phyloP scores from a whole-genome alignment of 1,139 yeast species.

The Zygotorulaspora mrakii region DNA sequence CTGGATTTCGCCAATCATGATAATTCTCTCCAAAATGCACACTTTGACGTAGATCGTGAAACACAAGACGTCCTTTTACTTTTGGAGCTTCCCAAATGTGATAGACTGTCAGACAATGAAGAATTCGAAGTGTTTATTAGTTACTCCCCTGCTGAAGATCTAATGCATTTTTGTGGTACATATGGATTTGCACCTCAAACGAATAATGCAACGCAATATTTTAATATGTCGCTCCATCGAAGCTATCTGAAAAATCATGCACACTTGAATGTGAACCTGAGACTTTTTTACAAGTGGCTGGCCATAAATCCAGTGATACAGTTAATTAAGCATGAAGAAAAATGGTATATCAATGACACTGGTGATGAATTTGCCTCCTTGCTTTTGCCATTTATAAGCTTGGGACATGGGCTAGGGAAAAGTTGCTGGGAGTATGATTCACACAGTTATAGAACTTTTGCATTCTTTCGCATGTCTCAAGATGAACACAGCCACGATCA shows the following conservation, averaged over 20 bases:
- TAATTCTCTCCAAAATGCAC: slow-evolving; percentile 45
- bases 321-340: slow-evolving; percentile 11
- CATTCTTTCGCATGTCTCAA: slow-evolving; percentile 6
- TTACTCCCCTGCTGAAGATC: slow-evolving; percentile 48
- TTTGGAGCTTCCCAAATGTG: slow-evolving; percentile 25
- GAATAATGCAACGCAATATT: slow-evolving; percentile 13
- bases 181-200: slow-evolving; percentile 51
- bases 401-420: slow-evolving; percentile 2
- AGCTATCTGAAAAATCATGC: slow-evolving; percentile 20
- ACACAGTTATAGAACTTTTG: slow-evolving; percentile 12
- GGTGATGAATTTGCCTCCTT: slow-evolving; percentile 14
- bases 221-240: slow-evolving; percentile 28
- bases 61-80: slow-evolving; percentile 47
- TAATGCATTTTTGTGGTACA: slow-evolving; percentile 45
- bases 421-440: slow-evolving; percentile 15
- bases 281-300: slow-evolving; percentile 27
- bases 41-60: slow-evolving; percentile 55
- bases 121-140: slow-evolving; percentile 47
- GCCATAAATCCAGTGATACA: slow-evolving; percentile 24
- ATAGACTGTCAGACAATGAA: slow-evolving; percentile 1
- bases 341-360: slow-evolving; percentile 22
- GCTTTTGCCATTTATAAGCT: slow-evolving; percentile 17
- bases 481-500: background rate
- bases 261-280: slow-evolving; percentile 12
- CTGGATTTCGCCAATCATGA: slow-evolving; percentile 66